These are phyloP conservation scores for Adenanthera pavonina DNA, from an alignment of 306 rosid species.

Conservation along the genomic window DNA sequence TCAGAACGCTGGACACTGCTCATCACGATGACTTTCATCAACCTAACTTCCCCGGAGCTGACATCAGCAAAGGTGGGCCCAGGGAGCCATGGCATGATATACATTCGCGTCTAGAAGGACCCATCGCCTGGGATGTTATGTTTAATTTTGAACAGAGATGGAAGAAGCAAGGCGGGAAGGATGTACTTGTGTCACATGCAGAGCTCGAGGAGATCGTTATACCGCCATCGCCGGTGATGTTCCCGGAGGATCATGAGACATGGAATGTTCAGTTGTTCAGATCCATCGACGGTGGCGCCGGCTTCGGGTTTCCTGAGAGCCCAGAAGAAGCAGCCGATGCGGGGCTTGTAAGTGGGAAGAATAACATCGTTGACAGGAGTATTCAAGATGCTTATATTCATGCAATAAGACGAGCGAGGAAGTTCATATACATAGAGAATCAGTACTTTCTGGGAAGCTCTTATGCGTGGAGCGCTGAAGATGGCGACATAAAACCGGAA, in stretches of 20 bases:
- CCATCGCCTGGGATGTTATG: slow-evolving; percentile 76
- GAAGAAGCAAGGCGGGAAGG: slow-evolving; percentile 74
- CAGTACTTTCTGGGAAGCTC: slow-evolving; percentile 76
- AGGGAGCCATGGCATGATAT: slow-evolving; percentile 82
- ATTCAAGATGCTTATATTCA: slow-evolving; percentile 72
- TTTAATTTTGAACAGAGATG: slow-evolving; percentile 76
- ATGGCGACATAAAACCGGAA: slow-evolving; percentile 66
- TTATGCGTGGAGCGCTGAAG: slow-evolving; percentile 64
- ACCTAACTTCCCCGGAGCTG: slow-evolving; percentile 61
- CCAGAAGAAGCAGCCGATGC: slow-evolving; percentile 71
- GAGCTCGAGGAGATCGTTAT: slow-evolving; percentile 59
- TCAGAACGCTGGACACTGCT: slow-evolving; percentile 66
- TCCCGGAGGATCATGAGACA: slow-evolving; percentile 60
- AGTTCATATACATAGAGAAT: slow-evolving; percentile 70
- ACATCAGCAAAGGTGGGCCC: slow-evolving; percentile 65
- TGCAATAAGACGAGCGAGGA: slow-evolving; percentile 72
- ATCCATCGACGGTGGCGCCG: slow-evolving; percentile 79
- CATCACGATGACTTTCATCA: slow-evolving; percentile 74
- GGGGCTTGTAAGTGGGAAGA: slow-evolving; percentile 73
- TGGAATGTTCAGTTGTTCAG: slow-evolving; percentile 76
- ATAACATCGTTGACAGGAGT: slow-evolving; percentile 65
- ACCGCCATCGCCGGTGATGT: slow-evolving; percentile 70
- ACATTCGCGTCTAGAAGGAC: slow-evolving; percentile 70
- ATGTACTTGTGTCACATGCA: slow-evolving; percentile 52
- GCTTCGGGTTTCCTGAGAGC: slow-evolving; percentile 70